phyloP scores from a whole-genome alignment of 208 protist species.

The Acanthamoeba triangularis region DNA sequence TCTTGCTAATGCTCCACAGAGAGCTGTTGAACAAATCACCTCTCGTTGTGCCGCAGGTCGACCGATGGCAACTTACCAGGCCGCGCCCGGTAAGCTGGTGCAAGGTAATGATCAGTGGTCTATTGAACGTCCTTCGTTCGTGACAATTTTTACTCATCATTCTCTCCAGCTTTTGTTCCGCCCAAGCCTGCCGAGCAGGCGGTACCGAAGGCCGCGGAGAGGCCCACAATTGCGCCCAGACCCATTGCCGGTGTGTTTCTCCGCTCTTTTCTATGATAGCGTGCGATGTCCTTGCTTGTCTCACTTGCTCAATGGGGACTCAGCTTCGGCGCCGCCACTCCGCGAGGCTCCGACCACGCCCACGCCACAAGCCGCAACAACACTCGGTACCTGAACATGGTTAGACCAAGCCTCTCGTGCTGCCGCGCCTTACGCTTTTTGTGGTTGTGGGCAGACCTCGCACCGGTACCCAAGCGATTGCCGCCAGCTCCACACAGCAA shows the following conservation, averaged over 20 bases:
- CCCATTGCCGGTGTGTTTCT: no score
- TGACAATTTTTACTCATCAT: background rate
- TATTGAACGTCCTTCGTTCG: background rate
- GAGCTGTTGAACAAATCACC: background rate
- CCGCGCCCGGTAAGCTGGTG: background rate
- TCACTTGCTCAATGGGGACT: no score
- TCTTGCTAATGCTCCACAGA: no score
- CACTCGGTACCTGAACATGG: no score
- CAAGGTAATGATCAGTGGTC: background rate
- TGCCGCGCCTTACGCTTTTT: no score
- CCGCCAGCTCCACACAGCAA: background rate
- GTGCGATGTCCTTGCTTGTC: no score
- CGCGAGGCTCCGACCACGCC: no score
- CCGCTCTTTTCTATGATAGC: no score
- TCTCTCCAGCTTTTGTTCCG: conserved; percentile 1
- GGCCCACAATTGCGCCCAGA: background rate
- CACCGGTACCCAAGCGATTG: background rate
- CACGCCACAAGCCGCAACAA: no score
- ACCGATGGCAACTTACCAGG: background rate
- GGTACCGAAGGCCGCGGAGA: background rate
- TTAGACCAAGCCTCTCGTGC: no score
- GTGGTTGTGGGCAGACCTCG: no score
- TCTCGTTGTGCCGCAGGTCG: background rate
- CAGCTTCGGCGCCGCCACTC: no score
- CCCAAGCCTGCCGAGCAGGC: background rate